Evolutionary conservation across 2,329 filamentous ascomycete species (phyloP).

Genomic region (Talaromyces sp.): DNA sequence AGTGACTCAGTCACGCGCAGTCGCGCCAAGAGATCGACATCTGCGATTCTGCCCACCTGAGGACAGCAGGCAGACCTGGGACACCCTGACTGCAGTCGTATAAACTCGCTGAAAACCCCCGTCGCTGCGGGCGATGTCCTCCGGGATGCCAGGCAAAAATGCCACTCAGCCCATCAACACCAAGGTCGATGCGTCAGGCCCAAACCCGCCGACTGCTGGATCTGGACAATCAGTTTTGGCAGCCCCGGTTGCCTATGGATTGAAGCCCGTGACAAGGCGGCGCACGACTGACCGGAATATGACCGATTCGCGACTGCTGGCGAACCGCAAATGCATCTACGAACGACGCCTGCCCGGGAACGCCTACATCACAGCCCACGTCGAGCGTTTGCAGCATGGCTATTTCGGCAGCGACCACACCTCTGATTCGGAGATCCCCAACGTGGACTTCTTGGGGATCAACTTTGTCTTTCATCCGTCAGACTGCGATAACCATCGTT

Average conservation of each 20-base stretch:
- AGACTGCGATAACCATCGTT: conserved; percentile 39
- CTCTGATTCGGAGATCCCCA: conserved; percentile 37
- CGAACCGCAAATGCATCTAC: conserved; percentile 43
- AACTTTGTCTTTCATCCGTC: conserved; percentile 48
- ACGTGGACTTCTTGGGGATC: conserved; percentile 46
- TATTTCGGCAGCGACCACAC: conserved; percentile 40
- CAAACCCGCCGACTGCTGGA: conserved; percentile 1
- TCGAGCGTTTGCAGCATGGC: conserved; percentile 47
- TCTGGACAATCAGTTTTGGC: not conserved
- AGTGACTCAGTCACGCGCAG: conserved; percentile 7
- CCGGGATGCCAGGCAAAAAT: conserved; percentile 1
- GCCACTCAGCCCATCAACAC: not conserved
- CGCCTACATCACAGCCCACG: conserved; percentile 46
- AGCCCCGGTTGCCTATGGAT: not conserved
- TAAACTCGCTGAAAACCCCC: not conserved
- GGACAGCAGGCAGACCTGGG: not conserved
- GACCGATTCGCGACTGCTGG: conserved; percentile 30
- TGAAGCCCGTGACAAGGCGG: not conserved
- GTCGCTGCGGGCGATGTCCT: not conserved
- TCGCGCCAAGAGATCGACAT: conserved; percentile 9
- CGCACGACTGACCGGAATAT: conserved; percentile 28
- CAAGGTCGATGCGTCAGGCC: not conserved
- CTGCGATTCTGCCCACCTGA: conserved; percentile 2
- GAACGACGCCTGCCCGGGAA: conserved; percentile 45
- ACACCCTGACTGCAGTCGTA: not conserved